phyloP scores from a whole-genome alignment of 176 grass and related monocot species.

The Canna indica region DNA sequence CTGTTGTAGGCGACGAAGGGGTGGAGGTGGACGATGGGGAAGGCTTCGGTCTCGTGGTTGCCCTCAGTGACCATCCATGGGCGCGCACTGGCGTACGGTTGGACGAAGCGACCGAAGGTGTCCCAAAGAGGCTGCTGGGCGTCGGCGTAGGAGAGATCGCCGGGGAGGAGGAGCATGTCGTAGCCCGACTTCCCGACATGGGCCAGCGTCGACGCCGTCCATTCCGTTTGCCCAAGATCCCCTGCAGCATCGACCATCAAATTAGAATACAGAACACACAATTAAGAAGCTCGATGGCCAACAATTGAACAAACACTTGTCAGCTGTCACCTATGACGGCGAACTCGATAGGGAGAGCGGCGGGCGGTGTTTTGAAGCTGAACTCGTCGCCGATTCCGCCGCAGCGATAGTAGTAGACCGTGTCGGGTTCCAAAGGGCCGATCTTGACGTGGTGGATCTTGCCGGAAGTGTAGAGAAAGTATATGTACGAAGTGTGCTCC shows the following conservation, averaged over 20 bases:
- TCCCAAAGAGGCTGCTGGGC: slow-evolving; percentile 80
- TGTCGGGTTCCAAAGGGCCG: slow-evolving; percentile 51
- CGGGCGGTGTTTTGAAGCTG: slow-evolving; percentile 56
- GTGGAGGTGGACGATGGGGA: slow-evolving; percentile 20
- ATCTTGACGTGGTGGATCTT: slow-evolving; percentile 89
- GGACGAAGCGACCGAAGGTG: slow-evolving; percentile 71
- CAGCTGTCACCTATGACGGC: slow-evolving; percentile 28
- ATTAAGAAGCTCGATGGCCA: too few relatives aligned
- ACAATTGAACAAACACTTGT: too few relatives aligned
- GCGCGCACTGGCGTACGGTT: slow-evolving; percentile 47
- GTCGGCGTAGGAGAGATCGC: slow-evolving; percentile 88
- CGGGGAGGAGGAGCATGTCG: slow-evolving; percentile 79
- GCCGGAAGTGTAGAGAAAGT: slow-evolving; percentile 81
- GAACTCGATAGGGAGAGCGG: slow-evolving; percentile 62
- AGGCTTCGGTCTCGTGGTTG: slow-evolving; percentile 80
- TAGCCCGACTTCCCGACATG: slow-evolving; percentile 41
- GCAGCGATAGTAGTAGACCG: slow-evolving; percentile 81
- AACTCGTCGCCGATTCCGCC: slow-evolving; percentile 45
- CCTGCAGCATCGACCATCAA: too few relatives aligned
- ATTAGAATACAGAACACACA: too few relatives aligned
- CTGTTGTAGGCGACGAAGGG: slow-evolving; percentile 58
- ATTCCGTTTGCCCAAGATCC: slow-evolving; percentile 85
- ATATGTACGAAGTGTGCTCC: slow-evolving; percentile 63
- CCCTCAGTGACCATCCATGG: slow-evolving; percentile 91
- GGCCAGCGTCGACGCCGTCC: slow-evolving; percentile 76